These are phyloP conservation scores for Neurospora sp. DNA, from an alignment of 495 filamentous ascomycete genomes.

Conservation along the genomic window DNA sequence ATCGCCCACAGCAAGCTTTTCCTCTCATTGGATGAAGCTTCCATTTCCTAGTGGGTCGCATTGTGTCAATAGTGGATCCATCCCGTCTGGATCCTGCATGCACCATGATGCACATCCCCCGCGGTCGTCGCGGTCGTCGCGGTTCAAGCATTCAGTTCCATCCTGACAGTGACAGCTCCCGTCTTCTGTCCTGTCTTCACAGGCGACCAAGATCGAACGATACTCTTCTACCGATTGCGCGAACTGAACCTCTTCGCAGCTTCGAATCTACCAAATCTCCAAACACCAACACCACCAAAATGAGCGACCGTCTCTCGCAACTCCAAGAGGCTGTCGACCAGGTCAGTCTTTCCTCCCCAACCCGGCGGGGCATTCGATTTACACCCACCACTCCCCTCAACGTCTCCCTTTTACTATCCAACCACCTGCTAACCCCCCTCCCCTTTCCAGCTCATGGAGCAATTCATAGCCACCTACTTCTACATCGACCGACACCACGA, in stretches of 20 bases:
- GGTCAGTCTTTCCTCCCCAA: slow-evolving; percentile 31
- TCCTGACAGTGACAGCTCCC: background rate
- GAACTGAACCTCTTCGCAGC: background rate
- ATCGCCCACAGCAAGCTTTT: background rate
- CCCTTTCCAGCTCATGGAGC: slow-evolving; percentile 59
- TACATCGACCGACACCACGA: slow-evolving; percentile 79
- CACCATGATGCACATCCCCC: background rate
- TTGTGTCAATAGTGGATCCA: background rate
- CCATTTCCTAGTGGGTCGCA: background rate
- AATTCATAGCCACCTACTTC: slow-evolving; percentile 79
- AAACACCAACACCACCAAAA: slow-evolving; percentile 24
- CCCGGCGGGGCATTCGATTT: background rate
- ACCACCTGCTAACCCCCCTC: background rate
- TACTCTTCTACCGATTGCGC: background rate
- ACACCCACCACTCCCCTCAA: background rate
- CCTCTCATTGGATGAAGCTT: background rate
- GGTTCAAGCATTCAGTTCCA: background rate
- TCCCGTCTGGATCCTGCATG: background rate
- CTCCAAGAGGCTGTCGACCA: slow-evolving; percentile 92
- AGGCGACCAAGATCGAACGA: background rate
- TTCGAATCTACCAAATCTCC: background rate
- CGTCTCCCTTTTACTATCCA: background rate
- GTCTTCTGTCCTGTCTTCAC: background rate
- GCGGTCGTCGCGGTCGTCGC: background rate
- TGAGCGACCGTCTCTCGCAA: slow-evolving; percentile 89